Base-by-base conservation (phyloP, 78 protist species). In the Dictyostelium brefeldianum region DNA sequence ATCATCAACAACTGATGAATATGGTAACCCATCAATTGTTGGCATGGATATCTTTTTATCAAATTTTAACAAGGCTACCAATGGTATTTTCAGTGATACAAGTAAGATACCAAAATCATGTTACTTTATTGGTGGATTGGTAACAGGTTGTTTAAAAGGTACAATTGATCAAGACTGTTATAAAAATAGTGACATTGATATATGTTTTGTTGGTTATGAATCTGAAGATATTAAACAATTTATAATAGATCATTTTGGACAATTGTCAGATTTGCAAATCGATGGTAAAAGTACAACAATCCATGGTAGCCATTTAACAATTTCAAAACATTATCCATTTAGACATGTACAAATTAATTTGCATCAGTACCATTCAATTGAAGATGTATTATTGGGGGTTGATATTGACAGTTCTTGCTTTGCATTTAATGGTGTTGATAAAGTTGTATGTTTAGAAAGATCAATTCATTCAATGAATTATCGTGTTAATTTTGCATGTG, bases 331-430 rank as follows among this genome's bases (percentile, higher is more conserved):
- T 43, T 73, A 73, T 27, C 91, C 91, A 54, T 5, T 73, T 25
- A 70, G 81, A 54, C 80, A 73, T 53, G 43, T 73, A 25, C 91
- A 83, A 74, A 51, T 83, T 48, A 73, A 57, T 27, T n/a, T 27
- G 11, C n/a, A 22, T 12, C 0, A 1, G 18, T 41, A 48, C 25
- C 14, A 12, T 11, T 10, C 51, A 15, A 54, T 82, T 10, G 71
- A 83, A 47, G 75, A 56, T 3, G 25, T 83, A n/a, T 56, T 83
- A 69, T 10, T 73, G 0, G 81, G 82, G 17, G 80, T 70, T 31
- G 91, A 83, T 46, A 83, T 83, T 57, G 91, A 83, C 17, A 51
- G 81, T 29, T 73, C 82, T 25, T 53, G 80, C 4, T 83, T 83
- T 56, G 70, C 74, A n/a, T 83, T 83, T 41, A 67, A 83, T 57